phyloP scores from a whole-genome alignment of 179 eudicot genomes.

The Dionaea muscipula region DNA sequence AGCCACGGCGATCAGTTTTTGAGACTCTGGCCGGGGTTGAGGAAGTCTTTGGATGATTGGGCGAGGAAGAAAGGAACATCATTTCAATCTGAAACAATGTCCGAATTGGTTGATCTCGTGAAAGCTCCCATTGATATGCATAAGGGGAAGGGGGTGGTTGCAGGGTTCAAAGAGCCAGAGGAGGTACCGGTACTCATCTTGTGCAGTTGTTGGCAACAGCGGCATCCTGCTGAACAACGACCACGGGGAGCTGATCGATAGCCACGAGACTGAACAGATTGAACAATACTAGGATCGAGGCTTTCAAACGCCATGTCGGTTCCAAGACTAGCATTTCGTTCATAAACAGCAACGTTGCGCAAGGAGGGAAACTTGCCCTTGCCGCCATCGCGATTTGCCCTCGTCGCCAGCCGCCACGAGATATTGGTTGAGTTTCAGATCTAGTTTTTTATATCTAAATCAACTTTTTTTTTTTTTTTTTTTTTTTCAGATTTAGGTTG shows the following conservation, averaged over 20 bases:
- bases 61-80: slow-evolving; percentile 34
- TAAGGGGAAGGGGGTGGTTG: too few species aligned
- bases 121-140: slow-evolving; percentile 24
- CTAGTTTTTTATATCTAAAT: too few species aligned
- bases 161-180: too few species aligned
- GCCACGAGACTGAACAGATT: slow-evolving; percentile 65
- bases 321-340: slow-evolving; percentile 63
- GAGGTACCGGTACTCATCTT: slow-evolving; percentile 37
- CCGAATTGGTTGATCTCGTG: slow-evolving; percentile 29
- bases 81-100: slow-evolving; percentile 35
- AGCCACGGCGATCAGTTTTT: too few species aligned
- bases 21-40: slow-evolving; percentile 29
- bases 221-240: slow-evolving; percentile 60
- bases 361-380: slow-evolving; percentile 50
- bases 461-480: too few species aligned
- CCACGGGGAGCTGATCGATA: slow-evolving; percentile 50
- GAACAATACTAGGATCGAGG: slow-evolving; percentile 56
- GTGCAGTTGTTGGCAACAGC: slow-evolving; percentile 89
- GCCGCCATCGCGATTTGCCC: too few species aligned
- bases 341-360: slow-evolving; percentile 82
- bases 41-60: slow-evolving; percentile 46
- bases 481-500: too few species aligned
- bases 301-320: slow-evolving; percentile 45
- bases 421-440: too few species aligned
- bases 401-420: too few species aligned